phyloP scores from a whole-genome alignment of 73 alveolate species.

The Stentor coeruleus region DNA sequence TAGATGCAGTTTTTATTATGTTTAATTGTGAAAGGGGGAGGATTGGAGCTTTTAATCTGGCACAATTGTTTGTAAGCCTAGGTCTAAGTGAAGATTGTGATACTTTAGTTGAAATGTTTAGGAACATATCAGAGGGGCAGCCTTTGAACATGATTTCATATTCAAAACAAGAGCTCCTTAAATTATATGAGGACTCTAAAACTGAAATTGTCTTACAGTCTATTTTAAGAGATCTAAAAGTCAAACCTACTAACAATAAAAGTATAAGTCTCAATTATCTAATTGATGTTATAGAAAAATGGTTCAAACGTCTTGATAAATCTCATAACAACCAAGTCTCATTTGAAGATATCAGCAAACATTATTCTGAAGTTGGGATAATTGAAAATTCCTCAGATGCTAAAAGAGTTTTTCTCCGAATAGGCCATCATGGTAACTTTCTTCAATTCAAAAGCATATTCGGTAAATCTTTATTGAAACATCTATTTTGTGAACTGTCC shows the following conservation, averaged over 20 bases:
- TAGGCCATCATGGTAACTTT: background rate
- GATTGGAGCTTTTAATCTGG: background rate
- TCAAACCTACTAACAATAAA: too few species aligned
- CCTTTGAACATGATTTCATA: too few species aligned
- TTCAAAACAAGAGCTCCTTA: too few species aligned
- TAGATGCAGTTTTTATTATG: background rate
- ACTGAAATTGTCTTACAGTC: too few species aligned
- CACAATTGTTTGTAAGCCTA: background rate
- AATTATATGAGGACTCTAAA: too few species aligned
- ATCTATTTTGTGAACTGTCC: background rate
- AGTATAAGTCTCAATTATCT: background rate
- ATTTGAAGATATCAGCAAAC: background rate
- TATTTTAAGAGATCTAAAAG: too few species aligned
- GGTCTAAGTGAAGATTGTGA: background rate
- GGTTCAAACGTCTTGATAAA: background rate
- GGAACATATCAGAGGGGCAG: background rate
- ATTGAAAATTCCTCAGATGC: background rate
- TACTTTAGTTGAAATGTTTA: background rate
- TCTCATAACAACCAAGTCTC: background rate
- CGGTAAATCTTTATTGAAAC: too few species aligned
- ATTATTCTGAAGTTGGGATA: background rate
- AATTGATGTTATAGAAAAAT: background rate
- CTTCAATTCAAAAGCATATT: too few species aligned
- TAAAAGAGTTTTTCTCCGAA: background rate
- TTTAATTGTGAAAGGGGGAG: background rate